Base-by-base conservation (phyloP, 2,329 filamentous ascomycete genomes). In the Fusarium domesticum region DNA sequence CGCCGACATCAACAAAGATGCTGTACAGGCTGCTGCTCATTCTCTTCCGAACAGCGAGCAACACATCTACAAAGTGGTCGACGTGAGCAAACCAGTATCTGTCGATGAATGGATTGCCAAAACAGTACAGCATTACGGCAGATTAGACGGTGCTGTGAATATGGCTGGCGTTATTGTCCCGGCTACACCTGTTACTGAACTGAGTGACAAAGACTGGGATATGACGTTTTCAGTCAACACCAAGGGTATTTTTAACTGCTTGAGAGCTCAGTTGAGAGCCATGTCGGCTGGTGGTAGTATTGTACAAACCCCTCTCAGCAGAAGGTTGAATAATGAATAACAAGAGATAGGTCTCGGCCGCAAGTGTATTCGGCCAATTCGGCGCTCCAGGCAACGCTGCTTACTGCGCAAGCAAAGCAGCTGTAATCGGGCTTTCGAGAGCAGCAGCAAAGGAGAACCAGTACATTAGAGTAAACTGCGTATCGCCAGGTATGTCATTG, bases 171-270 rank as follows among this genome's bases (percentile, higher is more conserved):
- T 60, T 31, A 50, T 58, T 3, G 16, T 33, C 1, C 20, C 39
- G 0, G 45, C 47, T 2, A 36, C 11, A 0, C 37, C 46, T 5
- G 48, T 69, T 16, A 61, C 60, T 0, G 65, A 72, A 16, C 63
- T 69, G 1, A 64, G 62, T 7, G 69, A 72, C 37, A 60, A 63
- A 12, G 63, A 70, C 17, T 77, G 70, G 70, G 64, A 70, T 32
- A 59, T 59, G 19, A 60, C 71, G 14, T 57, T 76, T 41, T 53
- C 58, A 2, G 69, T 77, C 8, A 77, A 78, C 52, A 46, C 70
- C 6, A 67, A 58, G 6, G 76, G 77, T 5, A 60, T 73, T 19
- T 74, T 78, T 60, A 71, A 76, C 38, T 77, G 73, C 45, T 47
- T 81, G 45, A 63, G 73, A 14, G 71, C 73, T n/a, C 58, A 80